Percentiles rank a stretch among this genome's conserved stretches.
Conservation (phyloP, 345 rosid species). For the Kernera saxatilis region DNA sequence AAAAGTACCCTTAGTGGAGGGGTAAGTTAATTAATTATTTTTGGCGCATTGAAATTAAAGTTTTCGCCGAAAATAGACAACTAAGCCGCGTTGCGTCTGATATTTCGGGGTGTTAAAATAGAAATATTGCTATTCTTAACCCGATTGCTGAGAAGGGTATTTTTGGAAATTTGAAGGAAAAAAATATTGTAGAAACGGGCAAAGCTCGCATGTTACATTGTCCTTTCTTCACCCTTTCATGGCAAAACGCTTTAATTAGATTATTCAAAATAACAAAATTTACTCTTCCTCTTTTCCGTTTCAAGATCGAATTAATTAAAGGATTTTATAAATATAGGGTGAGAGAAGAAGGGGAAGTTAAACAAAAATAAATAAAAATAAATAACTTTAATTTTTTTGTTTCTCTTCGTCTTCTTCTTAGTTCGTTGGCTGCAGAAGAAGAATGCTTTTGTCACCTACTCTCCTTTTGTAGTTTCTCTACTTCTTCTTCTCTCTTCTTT, state of each 20-base stretch:
- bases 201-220: slow-evolving; percentile 74
- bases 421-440: slow-evolving; percentile 30
- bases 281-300: slow-evolving; percentile 32
- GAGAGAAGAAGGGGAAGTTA: slow-evolving; percentile 2
- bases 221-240: slow-evolving; percentile 37
- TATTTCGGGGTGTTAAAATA: slow-evolving; percentile 18
- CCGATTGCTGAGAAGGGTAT: slow-evolving; percentile 29
- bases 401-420: slow-evolving; percentile 9
- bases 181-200: slow-evolving; percentile 50
- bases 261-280: slow-evolving; percentile 11
- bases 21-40: background rate
- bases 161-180: slow-evolving; percentile 10
- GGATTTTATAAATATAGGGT: slow-evolving; percentile 15
- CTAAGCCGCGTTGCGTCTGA: slow-evolving; percentile 14
- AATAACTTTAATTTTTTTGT: background rate
- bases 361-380: background rate
- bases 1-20: background rate
- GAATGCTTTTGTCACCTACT: slow-evolving; percentile 40
- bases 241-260: slow-evolving; percentile 48
- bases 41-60: background rate
- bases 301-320: background rate
- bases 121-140: slow-evolving; percentile 14
- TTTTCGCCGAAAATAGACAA: slow-evolving; percentile 12
- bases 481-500: slow-evolving; percentile 13
- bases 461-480: slow-evolving; percentile 32